Base-by-base conservation (phyloP, 2,329 filamentous ascomycete genomes). In the Zarea fungicola region DNA sequence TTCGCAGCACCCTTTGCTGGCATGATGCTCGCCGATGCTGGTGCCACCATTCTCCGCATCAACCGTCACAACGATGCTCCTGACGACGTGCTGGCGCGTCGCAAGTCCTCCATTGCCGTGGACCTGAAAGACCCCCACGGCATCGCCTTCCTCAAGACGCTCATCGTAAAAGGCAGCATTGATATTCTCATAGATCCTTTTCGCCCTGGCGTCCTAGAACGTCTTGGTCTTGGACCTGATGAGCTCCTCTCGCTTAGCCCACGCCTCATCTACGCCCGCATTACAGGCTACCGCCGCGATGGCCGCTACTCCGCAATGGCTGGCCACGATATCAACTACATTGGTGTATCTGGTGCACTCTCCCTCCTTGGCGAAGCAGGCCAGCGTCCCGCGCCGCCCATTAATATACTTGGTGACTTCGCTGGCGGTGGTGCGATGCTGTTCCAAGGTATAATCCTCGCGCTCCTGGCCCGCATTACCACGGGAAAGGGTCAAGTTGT, bases 261-360 rank as follows among this genome's bases (percentile, higher is more conserved):
- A 10, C 74, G 84, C 0, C 71, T 97, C 2, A 81, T 97, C 48
- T 83, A 95, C 49, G 89, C 80, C 7, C 84, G 92, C 34, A 85
- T 97, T 78, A 93, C 90, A 2, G 92, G 92, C 0, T 97, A 96
- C 66, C 77, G 92, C 11, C 77, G 91, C 32, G 89, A 95, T 67
- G 92, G 91, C 0, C 84, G 82, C 59, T 97, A 96, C 68, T 80
- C 79, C 41, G 70, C 78, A 60, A 96, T 96, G 91, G 90, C 91
- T 0, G 91, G 91, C 37, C 91, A 96, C 63, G 91, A 96, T 64
- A 96, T 96, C 65, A 96, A 97, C 63, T 97, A 97, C 67, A 84
- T 97, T 35, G 89, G 91, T 42, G 88, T 96, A 0, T 87, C 85
- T 0, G 92, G 92, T 0, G 84, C 87, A 1, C 69, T 97, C 23